phyloP scores from a whole-genome alignment of 2,329 filamentous ascomycete species.

The Trichoderma aggressivum region DNA sequence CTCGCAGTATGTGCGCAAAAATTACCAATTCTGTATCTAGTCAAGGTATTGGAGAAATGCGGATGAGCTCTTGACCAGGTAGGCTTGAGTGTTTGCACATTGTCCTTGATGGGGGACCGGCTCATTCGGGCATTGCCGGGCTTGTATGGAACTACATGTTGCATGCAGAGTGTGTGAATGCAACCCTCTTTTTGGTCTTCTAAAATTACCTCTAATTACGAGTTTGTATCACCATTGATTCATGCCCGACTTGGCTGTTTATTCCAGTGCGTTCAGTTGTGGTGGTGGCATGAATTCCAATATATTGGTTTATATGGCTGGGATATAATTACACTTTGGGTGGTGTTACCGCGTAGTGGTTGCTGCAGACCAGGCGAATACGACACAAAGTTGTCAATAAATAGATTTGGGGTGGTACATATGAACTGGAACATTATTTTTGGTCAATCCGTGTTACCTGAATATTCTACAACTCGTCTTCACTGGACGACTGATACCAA shows the following conservation, averaged over 20 bases:
- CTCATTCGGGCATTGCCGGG: too few relatives aligned
- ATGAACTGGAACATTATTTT: neutral
- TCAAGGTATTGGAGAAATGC: neutral
- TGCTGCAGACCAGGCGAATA: neutral
- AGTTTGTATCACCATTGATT: neutral
- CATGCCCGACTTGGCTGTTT: neutral
- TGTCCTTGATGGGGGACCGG: neutral
- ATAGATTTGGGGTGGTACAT: neutral
- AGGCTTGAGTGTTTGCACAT: neutral
- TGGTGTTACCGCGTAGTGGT: neutral
- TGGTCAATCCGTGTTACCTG: neutral
- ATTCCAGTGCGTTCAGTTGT: neutral
- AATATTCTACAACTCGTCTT: neutral
- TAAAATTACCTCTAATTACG: neutral
- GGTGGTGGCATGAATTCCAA: neutral
- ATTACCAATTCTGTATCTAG: neutral
- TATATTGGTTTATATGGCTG: neutral
- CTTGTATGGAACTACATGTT: too few relatives aligned
- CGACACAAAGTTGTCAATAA: neutral
- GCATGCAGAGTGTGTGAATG: neutral
- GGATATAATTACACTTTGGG: neutral
- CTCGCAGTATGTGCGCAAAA: neutral
- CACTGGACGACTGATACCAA: neutral
- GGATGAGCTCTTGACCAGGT: neutral
- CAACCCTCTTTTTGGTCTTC: neutral